Evolutionary conservation across 805 yeast species (phyloP).

Genomic region (Lachancea nothofagi): DNA sequence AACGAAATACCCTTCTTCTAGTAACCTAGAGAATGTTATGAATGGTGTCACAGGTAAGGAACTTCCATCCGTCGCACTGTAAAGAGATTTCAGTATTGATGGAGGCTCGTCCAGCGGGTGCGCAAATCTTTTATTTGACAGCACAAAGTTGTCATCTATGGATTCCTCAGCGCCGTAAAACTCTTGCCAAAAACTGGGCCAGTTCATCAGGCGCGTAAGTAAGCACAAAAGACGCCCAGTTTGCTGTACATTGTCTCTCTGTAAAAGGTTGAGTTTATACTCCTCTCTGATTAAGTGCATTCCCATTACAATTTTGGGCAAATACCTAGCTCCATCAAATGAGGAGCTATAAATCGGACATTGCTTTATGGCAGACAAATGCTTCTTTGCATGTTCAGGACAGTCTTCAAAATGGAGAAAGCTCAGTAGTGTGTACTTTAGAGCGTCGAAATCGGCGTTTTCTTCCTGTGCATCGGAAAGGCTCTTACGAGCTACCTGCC

Average conservation of each 20-base stretch:
- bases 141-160: background rate
- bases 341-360: conserved; percentile 4
- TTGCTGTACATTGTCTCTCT: conserved; percentile 31
- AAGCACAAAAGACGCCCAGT: conserved; percentile 57
- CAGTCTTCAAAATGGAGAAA: conserved; percentile 1
- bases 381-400: background rate
- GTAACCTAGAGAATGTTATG: conserved; percentile 59
- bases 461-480: background rate
- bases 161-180: conserved; percentile 42
- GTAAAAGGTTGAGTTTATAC: conserved; percentile 48
- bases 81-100: conserved; percentile 39
- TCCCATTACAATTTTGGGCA: conserved; percentile 60
- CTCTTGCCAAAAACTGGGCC: conserved; percentile 61
- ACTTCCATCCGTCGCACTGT: conserved; percentile 30
- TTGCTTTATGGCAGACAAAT: background rate
- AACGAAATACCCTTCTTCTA: conserved; percentile 53
- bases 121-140: conserved; percentile 15
- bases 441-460: conserved; percentile 2
- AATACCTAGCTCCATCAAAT: conserved; percentile 41
- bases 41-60: conserved; percentile 39
- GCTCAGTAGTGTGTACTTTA: conserved; percentile 4
- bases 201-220: conserved; percentile 61
- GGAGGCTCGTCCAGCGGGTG: conserved; percentile 34
- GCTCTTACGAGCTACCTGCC: conserved; percentile 40
- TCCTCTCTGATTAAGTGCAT: conserved; percentile 81